Percentiles rank a stretch among this genome's conserved stretches.
phyloP scores from a whole-genome alignment of 169 alveolate genomes.

The Plasmodium fragile region DNA sequence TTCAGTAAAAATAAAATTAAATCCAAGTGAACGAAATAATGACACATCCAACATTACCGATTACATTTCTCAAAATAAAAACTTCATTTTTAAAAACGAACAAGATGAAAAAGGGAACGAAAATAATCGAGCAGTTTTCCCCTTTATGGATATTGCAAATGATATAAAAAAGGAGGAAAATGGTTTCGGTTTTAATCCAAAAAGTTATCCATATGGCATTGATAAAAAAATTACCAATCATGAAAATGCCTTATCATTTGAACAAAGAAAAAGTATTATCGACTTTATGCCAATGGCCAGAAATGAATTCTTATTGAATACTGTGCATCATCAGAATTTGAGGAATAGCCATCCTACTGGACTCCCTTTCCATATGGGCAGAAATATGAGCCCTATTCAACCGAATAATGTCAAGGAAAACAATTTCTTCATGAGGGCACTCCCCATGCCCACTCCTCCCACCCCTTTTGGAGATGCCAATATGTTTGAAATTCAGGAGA shows the following conservation, averaged over 20 bases:
- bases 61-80: constrained; percentile 16
- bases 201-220: neutral
- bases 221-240: constrained; percentile 5
- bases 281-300: constrained; percentile 75
- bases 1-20: constrained; percentile 70
- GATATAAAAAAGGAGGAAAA: constrained; percentile 19
- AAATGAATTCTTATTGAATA: constrained; percentile 55
- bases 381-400: neutral
- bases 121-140: neutral
- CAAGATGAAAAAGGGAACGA: neutral
- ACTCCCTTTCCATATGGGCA: constrained; percentile 2
- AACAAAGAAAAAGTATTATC: constrained; percentile 30
- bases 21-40: constrained; percentile 33
- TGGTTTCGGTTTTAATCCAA: neutral
- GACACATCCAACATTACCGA: constrained; percentile 9
- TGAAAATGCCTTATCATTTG: neutral
- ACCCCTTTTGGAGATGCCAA: neutral
- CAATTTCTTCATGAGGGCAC: neutral
- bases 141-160: neutral
- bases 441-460: neutral
- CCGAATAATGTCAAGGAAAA: neutral
- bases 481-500: neutral
- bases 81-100: constrained; percentile 7
- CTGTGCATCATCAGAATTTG: constrained; percentile 48
- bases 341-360: constrained; percentile 18